Conservation (phyloP, 495 filamentous ascomycete species). For the Penicillium robsamsonii region DNA sequence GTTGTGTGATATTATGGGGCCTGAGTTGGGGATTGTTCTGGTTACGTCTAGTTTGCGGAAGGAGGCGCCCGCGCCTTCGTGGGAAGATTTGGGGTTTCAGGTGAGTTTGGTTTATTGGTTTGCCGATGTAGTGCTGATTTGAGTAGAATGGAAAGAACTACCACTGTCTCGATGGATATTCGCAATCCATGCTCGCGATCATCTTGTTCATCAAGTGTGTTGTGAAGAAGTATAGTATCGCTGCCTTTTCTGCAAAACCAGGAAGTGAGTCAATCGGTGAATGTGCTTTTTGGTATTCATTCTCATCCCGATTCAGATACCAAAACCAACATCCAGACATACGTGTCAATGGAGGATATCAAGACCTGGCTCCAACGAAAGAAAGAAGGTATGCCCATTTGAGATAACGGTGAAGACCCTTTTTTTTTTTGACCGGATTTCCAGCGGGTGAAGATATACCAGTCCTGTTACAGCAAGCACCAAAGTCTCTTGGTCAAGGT, state of each 20-base stretch:
- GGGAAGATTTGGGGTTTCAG: slow-evolving; percentile 23
- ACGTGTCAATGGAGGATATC: slow-evolving; percentile 20
- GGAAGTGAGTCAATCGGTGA: slow-evolving; percentile 20
- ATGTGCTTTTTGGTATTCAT: background rate
- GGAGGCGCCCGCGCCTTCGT: slow-evolving; percentile 19
- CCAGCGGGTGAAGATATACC: slow-evolving; percentile 22
- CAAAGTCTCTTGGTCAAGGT: slow-evolving; percentile 22
- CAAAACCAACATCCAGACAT: slow-evolving; percentile 20
- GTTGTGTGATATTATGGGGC: slow-evolving; percentile 13
- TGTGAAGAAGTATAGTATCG: slow-evolving; percentile 12
- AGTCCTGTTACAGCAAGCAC: slow-evolving; percentile 23
- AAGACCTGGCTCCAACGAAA: slow-evolving; percentile 23
- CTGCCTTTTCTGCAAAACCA: slow-evolving; percentile 25
- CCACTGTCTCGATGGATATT: slow-evolving; percentile 26
- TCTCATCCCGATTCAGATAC: slow-evolving; percentile 17
- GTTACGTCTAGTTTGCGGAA: slow-evolving; percentile 24
- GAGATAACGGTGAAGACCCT: background rate
- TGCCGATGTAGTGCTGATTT: background rate
- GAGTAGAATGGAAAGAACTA: slow-evolving; percentile 21
- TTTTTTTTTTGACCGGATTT: background rate
- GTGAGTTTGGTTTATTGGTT: slow-evolving; percentile 6
- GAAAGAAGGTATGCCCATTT: slow-evolving; percentile 19
- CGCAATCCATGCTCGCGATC: slow-evolving; percentile 31
- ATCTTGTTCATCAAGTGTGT: slow-evolving; percentile 27
- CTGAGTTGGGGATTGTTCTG: slow-evolving; percentile 17